phyloP scores from a whole-genome alignment of 2,329 filamentous ascomycete species.

The Colletotrichum brevisporum region DNA sequence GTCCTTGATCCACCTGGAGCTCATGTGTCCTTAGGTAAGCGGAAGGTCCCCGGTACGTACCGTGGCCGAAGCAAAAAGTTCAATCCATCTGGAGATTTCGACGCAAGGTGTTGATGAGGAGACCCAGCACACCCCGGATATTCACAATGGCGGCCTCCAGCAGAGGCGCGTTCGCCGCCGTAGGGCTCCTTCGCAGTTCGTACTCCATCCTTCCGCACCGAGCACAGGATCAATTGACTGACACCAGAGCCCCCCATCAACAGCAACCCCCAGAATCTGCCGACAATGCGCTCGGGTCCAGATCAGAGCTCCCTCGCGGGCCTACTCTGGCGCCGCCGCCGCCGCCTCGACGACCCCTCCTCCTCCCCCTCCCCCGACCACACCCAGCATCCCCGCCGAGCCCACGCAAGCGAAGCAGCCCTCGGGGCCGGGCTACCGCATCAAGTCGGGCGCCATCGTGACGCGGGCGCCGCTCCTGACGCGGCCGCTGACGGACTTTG shows the following conservation, averaged over 20 bases:
- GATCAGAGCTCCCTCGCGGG: conserved; percentile 47
- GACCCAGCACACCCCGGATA: conserved; percentile 30
- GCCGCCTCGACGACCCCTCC: conserved; percentile 39
- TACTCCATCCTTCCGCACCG: not conserved
- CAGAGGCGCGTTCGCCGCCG: conserved; percentile 67
- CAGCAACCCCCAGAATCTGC: conserved; percentile 52
- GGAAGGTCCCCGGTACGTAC: conserved; percentile 47
- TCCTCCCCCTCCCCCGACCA: conserved; percentile 45
- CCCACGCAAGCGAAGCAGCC: conserved; percentile 42
- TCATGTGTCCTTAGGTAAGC: conserved; percentile 37
- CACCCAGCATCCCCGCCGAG: conserved; percentile 44
- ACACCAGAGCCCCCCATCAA: not conserved
- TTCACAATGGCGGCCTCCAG: conserved; percentile 68
- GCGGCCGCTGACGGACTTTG: conserved; percentile 86
- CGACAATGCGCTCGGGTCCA: conserved; percentile 54
- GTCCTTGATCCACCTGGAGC: not conserved
- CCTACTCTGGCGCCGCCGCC: conserved; percentile 52
- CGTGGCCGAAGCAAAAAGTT: conserved; percentile 47
- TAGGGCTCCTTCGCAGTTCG: conserved; percentile 66
- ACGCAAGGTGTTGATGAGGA: conserved; percentile 31
- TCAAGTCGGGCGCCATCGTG: conserved; percentile 81
- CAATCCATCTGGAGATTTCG: conserved; percentile 38
- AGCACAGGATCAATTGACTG: conserved; percentile 28
- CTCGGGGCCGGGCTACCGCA: conserved; percentile 56
- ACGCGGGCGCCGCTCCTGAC: conserved; percentile 92